Conservation (phyloP, 2,329 filamentous ascomycete species). For the Dactylellina leptospora region DNA sequence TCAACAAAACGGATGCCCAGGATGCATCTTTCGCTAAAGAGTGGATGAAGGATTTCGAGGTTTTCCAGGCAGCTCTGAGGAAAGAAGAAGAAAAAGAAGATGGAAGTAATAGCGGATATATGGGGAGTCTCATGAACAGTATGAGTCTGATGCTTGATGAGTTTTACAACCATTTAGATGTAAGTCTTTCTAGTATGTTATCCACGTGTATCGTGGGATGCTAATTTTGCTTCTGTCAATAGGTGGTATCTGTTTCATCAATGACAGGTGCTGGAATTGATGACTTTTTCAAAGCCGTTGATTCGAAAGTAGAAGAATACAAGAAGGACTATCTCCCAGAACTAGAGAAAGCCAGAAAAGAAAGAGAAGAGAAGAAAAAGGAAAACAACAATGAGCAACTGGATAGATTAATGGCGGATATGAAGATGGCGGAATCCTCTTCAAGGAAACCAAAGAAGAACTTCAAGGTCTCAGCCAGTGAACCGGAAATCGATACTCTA, state of each 20-base stretch:
- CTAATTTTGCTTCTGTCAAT: too few relatives aligned
- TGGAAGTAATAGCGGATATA: slow-evolving; percentile 80
- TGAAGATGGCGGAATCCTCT: slow-evolving; percentile 68
- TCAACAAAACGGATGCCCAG: slow-evolving; percentile 98
- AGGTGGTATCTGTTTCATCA: slow-evolving; percentile 84
- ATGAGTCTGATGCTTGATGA: slow-evolving; percentile 98
- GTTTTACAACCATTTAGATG: slow-evolving; percentile 91
- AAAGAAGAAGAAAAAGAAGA: slow-evolving; percentile 78
- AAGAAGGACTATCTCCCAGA: slow-evolving; percentile 90
- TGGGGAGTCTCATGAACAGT: slow-evolving; percentile 93
- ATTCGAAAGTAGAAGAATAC: slow-evolving; percentile 87
- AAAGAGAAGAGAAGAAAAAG: slow-evolving; percentile 77
- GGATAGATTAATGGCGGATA: slow-evolving; percentile 92
- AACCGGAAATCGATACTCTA: slow-evolving; percentile 53
- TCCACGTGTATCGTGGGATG: too few relatives aligned
- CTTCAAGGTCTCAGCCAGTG: slow-evolving; percentile 49
- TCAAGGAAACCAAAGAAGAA: slow-evolving; percentile 57
- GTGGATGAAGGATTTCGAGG: slow-evolving; percentile 99
- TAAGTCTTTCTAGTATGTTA: too few relatives aligned
- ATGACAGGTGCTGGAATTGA: slow-evolving; percentile 92
- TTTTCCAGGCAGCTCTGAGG: slow-evolving; percentile 85
- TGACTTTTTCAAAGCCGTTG: slow-evolving; percentile 90
- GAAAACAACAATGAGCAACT: slow-evolving; percentile 79
- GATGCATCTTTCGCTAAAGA: slow-evolving; percentile 91
- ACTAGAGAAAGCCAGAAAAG: slow-evolving; percentile 77